Base-by-base conservation (phyloP, 106 monocot genomes). In the Dendrobium officinale region DNA sequence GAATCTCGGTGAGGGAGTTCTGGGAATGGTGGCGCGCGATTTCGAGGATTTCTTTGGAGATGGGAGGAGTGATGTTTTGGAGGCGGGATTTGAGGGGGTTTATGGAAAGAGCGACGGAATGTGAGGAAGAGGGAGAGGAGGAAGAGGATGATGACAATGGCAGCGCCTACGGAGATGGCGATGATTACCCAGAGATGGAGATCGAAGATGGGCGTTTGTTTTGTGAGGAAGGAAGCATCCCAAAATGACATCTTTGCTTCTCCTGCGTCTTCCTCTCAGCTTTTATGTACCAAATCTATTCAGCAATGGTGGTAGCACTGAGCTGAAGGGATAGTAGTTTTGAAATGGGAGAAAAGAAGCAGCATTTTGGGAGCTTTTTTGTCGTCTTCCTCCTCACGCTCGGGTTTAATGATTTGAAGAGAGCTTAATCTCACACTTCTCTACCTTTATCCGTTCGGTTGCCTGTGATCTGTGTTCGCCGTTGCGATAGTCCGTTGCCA, bases 31-130 rank as follows among this genome's bases (percentile, higher is more conserved):
- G 72, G 70, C 37, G 7, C n/a, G 48, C 18, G 77, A 86, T 86
- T 79, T 79, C 77, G 58, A 80, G 27, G 80, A 86, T 80, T 20
- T 86, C 83, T 66, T 83, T 86, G 24, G 86, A 86, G 72, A 86
- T 55, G 48, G 77, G 83, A 44, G 86, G 86, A 67, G 77, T 77
- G 15, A 80, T 8, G 11, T 83, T 83, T 20, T 59, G 83, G 56
- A 80, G 61, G 58, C 66, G 83, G 80, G 70, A 83, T 55, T 80
- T 86, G 44, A 86, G 76, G 31, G 31, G 80, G 80, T 72, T 83
- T 86, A 22, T 55, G 82, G 31, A 51, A 72, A 19, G 67, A 45
- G 72, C 72, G 72, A 17, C 72, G 72, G 72, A 4, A 72, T 26
- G 74, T 0, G 80, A 66, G 18, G 72, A 41, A 81, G 55, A 49